phyloP scores from a whole-genome alignment of 352 stramenopile species.

The Phytophthora pisi region DNA sequence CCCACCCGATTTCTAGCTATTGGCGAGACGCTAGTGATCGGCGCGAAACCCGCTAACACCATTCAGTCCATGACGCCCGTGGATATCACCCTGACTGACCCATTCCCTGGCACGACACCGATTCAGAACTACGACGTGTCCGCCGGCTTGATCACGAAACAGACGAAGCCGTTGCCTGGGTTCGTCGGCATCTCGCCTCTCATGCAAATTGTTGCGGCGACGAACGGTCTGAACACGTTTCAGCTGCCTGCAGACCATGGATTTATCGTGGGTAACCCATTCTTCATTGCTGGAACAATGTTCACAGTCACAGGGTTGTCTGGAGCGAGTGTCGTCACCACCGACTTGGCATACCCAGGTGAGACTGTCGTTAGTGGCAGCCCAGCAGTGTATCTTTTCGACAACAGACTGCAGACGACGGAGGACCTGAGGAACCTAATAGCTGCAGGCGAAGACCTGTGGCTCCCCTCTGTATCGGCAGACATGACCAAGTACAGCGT shows the following conservation, averaged over 20 bases:
- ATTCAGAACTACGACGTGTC: conserved; percentile 31
- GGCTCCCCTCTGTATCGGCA: conserved; percentile 46
- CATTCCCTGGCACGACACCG: conserved; percentile 13
- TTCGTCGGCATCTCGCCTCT: conserved; percentile 51
- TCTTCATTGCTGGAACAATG: conserved; percentile 46
- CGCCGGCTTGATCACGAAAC: conserved; percentile 61
- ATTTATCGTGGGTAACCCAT: conserved; percentile 27
- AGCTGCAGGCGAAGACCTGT: conserved; percentile 49
- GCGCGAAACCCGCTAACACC: conserved; percentile 24
- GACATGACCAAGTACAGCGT: conserved; percentile 62
- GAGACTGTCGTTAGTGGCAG: conserved; percentile 34
- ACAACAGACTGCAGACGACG: conserved; percentile 71
- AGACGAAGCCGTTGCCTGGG: conserved; percentile 51
- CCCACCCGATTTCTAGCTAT: conserved; percentile 67
- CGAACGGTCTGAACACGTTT: conserved; percentile 29
- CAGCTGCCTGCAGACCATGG: conserved; percentile 55
- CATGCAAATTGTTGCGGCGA: conserved; percentile 56
- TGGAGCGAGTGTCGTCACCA: conserved; percentile 46
- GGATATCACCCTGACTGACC: conserved; percentile 50
- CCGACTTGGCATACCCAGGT: conserved; percentile 37
- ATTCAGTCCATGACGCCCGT: conserved; percentile 50
- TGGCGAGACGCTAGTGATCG: conserved; percentile 59
- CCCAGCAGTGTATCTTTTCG: conserved; percentile 56
- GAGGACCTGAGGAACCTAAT: conserved; percentile 53
- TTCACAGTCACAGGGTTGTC: conserved; percentile 43